Evolutionary conservation across 1,284 basidiomycete species (phyloP).

Genomic region (Heterobasidion parviporum): DNA sequence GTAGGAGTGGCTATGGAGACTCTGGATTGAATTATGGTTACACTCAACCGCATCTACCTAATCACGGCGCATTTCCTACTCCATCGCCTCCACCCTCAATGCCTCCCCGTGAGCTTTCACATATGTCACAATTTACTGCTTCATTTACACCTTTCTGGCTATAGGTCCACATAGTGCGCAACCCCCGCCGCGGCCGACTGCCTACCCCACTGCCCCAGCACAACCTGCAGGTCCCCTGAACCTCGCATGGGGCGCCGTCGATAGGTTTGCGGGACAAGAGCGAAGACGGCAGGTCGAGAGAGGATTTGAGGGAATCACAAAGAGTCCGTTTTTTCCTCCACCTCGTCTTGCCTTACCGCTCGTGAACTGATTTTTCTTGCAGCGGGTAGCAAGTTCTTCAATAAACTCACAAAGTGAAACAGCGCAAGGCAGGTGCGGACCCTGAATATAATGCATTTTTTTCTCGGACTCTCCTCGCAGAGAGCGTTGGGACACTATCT

Average conservation of each 20-base stretch:
- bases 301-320: constrained; percentile 10
- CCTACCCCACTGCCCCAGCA: background rate
- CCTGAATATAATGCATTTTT: too few species aligned
- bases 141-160: background rate
- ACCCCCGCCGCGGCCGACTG: constrained; percentile 2
- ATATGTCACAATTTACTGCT: background rate
- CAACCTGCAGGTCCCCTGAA: background rate
- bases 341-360: constrained; percentile 1
- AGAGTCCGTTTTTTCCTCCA: constrained; percentile 15
- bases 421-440: background rate
- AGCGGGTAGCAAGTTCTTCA: constrained; percentile 13
- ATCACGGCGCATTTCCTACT: background rate
- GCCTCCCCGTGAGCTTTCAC: background rate
- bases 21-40: background rate
- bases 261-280: constrained; percentile 17
- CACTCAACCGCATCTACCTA: background rate
- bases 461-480: too few species aligned
- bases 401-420: constrained; percentile 10
- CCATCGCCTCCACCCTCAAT: background rate
- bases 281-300: constrained; percentile 16
- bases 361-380: background rate
- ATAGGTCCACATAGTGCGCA: background rate
- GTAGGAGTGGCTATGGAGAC: background rate
- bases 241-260: constrained; percentile 15
- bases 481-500: too few species aligned